These are phyloP conservation scores for Entomortierella parvispora DNA, from an alignment of 192 early-diverging fungal genomes.

Conservation along the genomic window DNA sequence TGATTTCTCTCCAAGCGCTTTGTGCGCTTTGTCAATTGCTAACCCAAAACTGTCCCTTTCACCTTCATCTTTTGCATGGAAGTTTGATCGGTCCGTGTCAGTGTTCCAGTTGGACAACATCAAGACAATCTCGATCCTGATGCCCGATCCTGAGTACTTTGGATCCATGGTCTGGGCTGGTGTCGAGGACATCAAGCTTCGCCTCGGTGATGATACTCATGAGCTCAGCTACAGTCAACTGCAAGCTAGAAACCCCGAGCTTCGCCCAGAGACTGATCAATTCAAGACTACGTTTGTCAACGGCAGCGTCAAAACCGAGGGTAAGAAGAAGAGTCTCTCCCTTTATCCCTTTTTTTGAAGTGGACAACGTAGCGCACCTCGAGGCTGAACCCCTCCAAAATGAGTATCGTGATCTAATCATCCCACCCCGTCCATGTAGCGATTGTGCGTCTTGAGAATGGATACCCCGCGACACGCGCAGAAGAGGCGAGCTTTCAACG, in stretches of 20 bases:
- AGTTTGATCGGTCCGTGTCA: conserved; percentile 22
- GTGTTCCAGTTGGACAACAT: conserved; percentile 35
- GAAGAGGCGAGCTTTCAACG: conserved; percentile 21
- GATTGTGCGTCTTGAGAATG: conserved; percentile 33
- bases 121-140: conserved; percentile 20
- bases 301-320: conserved; percentile 35
- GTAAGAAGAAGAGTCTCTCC: conserved; percentile 1
- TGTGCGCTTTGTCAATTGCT: no score
- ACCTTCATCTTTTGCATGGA: not conserved
- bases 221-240: conserved; percentile 25
- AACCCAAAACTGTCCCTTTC: no score
- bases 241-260: conserved; percentile 24
- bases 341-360: not conserved
- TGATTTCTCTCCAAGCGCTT: no score
- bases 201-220: conserved; percentile 32
- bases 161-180: conserved; percentile 49
- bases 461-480: conserved; percentile 39
- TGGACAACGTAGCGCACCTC: no score
- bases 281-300: conserved; percentile 43
- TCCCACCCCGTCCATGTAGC: no score
- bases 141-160: conserved; percentile 42
- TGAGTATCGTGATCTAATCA: no score
- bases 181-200: conserved; percentile 28
- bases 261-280: conserved; percentile 22
- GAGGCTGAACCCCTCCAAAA: no score